Evolutionary conservation across 1,139 yeast genomes (phyloP), one percentile per base, ranked within the genome.

Genomic region (Hemisphaericaspora lyxosophila): DNA sequence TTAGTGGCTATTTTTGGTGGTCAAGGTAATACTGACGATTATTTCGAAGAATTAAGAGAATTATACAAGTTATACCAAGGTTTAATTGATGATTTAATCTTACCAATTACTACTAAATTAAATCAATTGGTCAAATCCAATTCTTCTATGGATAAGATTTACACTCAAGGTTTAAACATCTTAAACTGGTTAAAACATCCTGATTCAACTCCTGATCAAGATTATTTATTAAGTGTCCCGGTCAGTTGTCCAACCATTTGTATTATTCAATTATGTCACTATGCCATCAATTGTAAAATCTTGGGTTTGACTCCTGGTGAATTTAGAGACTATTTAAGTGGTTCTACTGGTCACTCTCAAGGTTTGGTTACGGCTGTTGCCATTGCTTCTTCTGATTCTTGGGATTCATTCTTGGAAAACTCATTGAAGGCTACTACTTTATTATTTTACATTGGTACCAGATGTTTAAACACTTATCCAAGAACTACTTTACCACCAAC

Each of bases 261-360:
- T 70, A 82, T 90, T 44, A 89, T 92, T 57, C 99, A 92, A 70
- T 76, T 92, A 59, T 85, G 94, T 52, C 97, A 92, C 67, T 92
- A 84, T 62, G 88, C 94, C 40, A 78, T 89, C 51, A 83, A 97
- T 40, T 85, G 95, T 54, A 82, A 83, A 62, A 74, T 87, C 31
- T 76, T 90, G 53, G 96, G 96, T 47, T 70, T 84, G 50, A 80
- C 89, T 44, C 98, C 98, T 26, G 97, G 97, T 51, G 84, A 87
- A 64, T 75, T 92, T 54, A 78, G 90, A 66, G 63, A 73, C 40
- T 65, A 74, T 53, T 70, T 90, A 44, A 31, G 31, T 23, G 97
- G 97, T 57, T 80, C 97, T 33, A 90, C 97, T 38, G 98, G 98
- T 68, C 98, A 92, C 64, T 90, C 97, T 29, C 98, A 92, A 73